phyloP scores from a whole-genome alignment of 305 asterid genomes.

The Andrographis paniculata region DNA sequence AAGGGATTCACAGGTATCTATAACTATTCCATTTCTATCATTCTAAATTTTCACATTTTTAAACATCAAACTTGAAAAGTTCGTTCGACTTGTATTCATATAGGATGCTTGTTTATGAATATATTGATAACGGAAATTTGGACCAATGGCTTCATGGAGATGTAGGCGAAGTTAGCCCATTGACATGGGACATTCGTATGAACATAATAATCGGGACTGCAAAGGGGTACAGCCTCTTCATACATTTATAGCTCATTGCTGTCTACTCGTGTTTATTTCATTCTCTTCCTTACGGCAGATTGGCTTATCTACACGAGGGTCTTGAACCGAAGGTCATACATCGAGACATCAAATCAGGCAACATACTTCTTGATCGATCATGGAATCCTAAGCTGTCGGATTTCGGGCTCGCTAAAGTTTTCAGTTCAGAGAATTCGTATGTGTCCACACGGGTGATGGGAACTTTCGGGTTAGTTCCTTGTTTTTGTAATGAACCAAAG shows the following conservation, averaged over 20 bases:
- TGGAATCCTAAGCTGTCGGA: slow-evolving; percentile 52
- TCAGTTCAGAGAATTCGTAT: slow-evolving; percentile 34
- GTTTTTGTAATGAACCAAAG: not conserved
- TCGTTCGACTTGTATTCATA: slow-evolving; percentile 8
- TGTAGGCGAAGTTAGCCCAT: slow-evolving; percentile 41
- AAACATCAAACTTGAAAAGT: slow-evolving; percentile 16
- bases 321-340: slow-evolving; percentile 96
- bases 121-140: slow-evolving; percentile 48
- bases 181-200: slow-evolving; percentile 55
- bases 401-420: slow-evolving; percentile 51
- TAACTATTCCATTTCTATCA: slow-evolving; percentile 9
- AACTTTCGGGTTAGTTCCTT: slow-evolving; percentile 61
- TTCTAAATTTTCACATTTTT: not conserved
- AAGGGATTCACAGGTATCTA: slow-evolving; percentile 43
- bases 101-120: slow-evolving; percentile 55
- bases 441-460: slow-evolving; percentile 57
- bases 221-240: slow-evolving; percentile 29
- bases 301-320: slow-evolving; percentile 62
- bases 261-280: not conserved
- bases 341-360: slow-evolving; percentile 87
- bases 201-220: slow-evolving; percentile 42
- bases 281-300: slow-evolving; percentile 31
- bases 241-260: not conserved
- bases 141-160: slow-evolving; percentile 63
- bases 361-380: slow-evolving; percentile 54